phyloP scores from a whole-genome alignment of 2,329 filamentous ascomycete genomes.

The Cytospora schulzeri region DNA sequence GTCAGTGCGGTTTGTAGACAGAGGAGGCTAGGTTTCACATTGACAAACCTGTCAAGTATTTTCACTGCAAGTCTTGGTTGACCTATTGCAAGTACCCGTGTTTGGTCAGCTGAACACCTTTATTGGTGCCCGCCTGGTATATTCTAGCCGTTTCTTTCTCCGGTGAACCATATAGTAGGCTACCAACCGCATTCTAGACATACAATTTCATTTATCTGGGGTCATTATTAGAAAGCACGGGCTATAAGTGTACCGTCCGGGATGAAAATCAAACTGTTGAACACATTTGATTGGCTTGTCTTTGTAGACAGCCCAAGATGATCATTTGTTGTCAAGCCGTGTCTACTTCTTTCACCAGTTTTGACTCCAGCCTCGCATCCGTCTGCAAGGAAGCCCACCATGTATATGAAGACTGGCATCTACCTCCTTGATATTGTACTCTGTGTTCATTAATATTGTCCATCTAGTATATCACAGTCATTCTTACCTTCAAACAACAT shows the following conservation, averaged over 20 bases:
- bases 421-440: conserved; percentile 10
- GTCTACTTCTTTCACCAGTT: conserved; percentile 9
- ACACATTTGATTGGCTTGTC: not conserved
- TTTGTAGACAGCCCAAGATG: not conserved
- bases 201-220: too few species aligned
- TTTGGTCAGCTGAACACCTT: too few species aligned
- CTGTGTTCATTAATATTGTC: conserved; percentile 10
- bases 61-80: too few species aligned
- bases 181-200: not conserved
- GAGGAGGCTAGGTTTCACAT: too few species aligned
- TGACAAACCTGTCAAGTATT: too few species aligned
- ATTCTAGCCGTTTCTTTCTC: too few species aligned
- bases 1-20: too few species aligned
- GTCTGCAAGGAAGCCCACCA: not conserved
- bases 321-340: not conserved
- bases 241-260: not conserved
- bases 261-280: not conserved
- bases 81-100: too few species aligned
- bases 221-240: not conserved
- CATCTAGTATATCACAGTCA: not conserved
- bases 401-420: conserved; percentile 9
- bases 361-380: not conserved
- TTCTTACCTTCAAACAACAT: not conserved
- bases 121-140: too few species aligned
- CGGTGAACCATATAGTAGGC: too few species aligned